Percentiles rank a stretch among this genome's conserved stretches.
These are phyloP conservation scores for Mangifera indica DNA, from an alignment of 345 rosid genomes.

Conservation along the genomic window DNA sequence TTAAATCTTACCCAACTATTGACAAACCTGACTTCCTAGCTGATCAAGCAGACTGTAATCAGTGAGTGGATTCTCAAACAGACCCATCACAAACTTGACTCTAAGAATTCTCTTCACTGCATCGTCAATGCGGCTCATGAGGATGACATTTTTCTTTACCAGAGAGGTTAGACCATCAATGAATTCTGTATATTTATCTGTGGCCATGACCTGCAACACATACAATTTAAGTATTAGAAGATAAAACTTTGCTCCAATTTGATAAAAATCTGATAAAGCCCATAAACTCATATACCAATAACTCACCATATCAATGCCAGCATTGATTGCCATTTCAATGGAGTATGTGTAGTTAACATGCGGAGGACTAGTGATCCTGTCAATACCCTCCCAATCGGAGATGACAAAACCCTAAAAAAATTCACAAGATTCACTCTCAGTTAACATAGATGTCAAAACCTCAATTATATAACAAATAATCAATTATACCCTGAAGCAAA, in stretches of 20 bases:
- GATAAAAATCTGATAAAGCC: neutral
- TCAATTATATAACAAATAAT: neutral
- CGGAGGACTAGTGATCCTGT: slow-evolving; percentile 63
- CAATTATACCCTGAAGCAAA: slow-evolving; percentile 55
- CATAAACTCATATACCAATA: neutral
- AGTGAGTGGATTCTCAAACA: slow-evolving; percentile 55
- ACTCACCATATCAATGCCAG: slow-evolving; percentile 71
- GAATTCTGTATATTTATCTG: slow-evolving; percentile 48
- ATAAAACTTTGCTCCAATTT: neutral
- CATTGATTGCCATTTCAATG: slow-evolving; percentile 39
- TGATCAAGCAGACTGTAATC: slow-evolving; percentile 42
- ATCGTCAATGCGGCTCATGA: slow-evolving; percentile 66
- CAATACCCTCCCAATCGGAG: slow-evolving; percentile 69
- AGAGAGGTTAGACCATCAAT: slow-evolving; percentile 45
- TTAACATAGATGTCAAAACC: neutral
- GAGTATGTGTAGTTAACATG: slow-evolving; percentile 65
- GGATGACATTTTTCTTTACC: slow-evolving; percentile 46
- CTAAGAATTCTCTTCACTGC: slow-evolving; percentile 64
- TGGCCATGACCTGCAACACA: slow-evolving; percentile 46
- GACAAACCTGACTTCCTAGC: slow-evolving; percentile 47
- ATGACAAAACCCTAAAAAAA: slow-evolving; percentile 58
- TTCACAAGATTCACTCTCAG: neutral
- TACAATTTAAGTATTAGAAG: neutral
- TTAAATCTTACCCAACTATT: neutral
- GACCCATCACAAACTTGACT: slow-evolving; percentile 67